A percentile compares a stretch with the other conserved stretches of the same genome.
Evolutionary conservation across 148 eudicot species (phyloP).

Genomic region (Mesembryanthemum crystallinum): DNA sequence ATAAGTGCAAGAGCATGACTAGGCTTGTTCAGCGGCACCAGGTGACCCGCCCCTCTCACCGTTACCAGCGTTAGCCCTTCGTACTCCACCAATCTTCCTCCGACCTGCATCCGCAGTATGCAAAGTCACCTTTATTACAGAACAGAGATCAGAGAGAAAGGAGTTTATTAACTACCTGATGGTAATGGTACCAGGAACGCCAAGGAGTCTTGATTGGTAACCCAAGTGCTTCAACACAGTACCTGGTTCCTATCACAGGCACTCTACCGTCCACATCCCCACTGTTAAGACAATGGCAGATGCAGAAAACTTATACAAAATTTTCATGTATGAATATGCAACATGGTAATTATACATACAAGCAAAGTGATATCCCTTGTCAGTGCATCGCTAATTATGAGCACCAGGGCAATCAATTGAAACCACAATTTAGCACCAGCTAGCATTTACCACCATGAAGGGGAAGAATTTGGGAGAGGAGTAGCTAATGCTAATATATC

Average conservation of each 20-base stretch:
- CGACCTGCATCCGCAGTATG: constrained; percentile 35
- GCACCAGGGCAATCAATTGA: no score
- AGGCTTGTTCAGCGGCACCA: constrained; percentile 67
- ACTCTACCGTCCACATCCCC: constrained; percentile 66
- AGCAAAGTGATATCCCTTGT: no score
- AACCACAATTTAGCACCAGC: no score
- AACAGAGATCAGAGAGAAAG: background rate
- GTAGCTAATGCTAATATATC: no score
- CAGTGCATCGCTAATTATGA: no score
- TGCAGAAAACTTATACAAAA: background rate
- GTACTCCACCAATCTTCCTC: constrained; percentile 55
- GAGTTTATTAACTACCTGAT: constrained; percentile 35
- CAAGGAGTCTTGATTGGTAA: constrained; percentile 49
- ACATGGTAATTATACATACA: background rate
- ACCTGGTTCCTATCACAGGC: constrained; percentile 54
- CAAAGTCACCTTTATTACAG: no score
- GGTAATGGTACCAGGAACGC: constrained; percentile 59
- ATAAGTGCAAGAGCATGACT: constrained; percentile 47
- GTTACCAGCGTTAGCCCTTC: constrained; percentile 50
- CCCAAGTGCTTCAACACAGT: constrained; percentile 53
- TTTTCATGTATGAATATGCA: background rate
- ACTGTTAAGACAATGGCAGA: constrained; percentile 21
- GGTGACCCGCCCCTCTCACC: constrained; percentile 61
- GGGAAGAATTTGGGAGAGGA: no score
- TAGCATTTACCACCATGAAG: no score